A percentile compares a stretch with the other conserved stretches of the same genome.
Conservation (phyloP, 2,329 filamentous ascomycete genomes). For the Kalmusia sp. region DNA sequence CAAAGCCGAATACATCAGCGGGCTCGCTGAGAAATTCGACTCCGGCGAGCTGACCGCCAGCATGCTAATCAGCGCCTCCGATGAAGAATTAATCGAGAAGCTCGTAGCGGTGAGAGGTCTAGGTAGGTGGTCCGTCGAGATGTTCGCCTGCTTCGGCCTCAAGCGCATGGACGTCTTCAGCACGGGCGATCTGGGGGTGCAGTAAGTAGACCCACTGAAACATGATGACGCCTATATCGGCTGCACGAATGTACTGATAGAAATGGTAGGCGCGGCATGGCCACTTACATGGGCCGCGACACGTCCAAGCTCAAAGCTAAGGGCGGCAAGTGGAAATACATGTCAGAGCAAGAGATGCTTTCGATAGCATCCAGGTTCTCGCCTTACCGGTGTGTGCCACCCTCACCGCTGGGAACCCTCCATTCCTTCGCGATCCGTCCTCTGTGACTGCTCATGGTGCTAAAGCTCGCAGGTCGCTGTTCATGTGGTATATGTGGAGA, state of each 20-base stretch:
- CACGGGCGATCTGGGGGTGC: slow-evolving; percentile 89
- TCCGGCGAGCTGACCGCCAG: slow-evolving; percentile 76
- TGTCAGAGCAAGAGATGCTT: slow-evolving; percentile 91
- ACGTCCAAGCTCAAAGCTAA: slow-evolving; percentile 80
- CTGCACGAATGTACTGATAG: not conserved
- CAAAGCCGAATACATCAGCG: slow-evolving; percentile 94
- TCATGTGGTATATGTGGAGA: slow-evolving; percentile 99
- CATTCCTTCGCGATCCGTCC: not conserved
- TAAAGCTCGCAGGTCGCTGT: slow-evolving; percentile 68
- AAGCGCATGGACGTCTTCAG: slow-evolving; percentile 95
- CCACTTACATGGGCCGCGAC: slow-evolving; percentile 82
- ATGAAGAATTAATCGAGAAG: slow-evolving; percentile 84
- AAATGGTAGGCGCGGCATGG: slow-evolving; percentile 75
- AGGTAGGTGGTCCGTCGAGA: slow-evolving; percentile 83
- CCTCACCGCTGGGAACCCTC: slow-evolving; percentile 6
- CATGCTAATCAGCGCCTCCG: slow-evolving; percentile 78
- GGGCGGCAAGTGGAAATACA: slow-evolving; percentile 96
- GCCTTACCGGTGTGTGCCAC: slow-evolving; percentile 71
- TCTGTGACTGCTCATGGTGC: not conserved
- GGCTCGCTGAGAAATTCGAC: slow-evolving; percentile 81
- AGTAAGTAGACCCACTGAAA: slow-evolving; percentile 58
- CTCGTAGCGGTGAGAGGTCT: slow-evolving; percentile 86
- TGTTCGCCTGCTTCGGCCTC: slow-evolving; percentile 96
- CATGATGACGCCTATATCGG: not conserved
- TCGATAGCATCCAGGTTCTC: slow-evolving; percentile 79